Evolutionary conservation across 75 land plant genomes (phyloP).

Genomic region (Pinus albicaulis): DNA sequence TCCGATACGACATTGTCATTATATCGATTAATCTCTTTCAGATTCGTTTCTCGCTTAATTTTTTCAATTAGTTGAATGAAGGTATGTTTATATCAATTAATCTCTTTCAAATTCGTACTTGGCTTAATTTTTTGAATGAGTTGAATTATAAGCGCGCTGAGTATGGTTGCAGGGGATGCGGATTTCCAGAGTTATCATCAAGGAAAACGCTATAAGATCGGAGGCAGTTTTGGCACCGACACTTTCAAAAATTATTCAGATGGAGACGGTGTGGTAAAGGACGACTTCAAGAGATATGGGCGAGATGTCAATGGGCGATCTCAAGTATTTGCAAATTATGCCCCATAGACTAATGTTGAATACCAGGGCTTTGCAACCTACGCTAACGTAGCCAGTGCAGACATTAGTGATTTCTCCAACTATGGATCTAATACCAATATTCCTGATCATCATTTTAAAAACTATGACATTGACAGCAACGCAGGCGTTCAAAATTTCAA

Average conservation of each 20-base stretch:
- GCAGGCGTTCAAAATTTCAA: slow-evolving; percentile 14
- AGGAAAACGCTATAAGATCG: slow-evolving; percentile 11
- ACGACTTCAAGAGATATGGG: slow-evolving; percentile 52
- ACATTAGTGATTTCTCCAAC: slow-evolving; percentile 26
- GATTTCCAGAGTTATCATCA: slow-evolving; percentile 24
- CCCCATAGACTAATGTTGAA: slow-evolving; percentile 28
- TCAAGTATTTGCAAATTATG: slow-evolving; percentile 36
- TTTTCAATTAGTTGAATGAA: too few species aligned
- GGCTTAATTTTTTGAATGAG: too few species aligned
- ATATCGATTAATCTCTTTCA: too few species aligned
- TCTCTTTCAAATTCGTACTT: too few species aligned
- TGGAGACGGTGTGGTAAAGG: slow-evolving; percentile 17
- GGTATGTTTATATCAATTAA: too few species aligned
- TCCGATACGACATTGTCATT: too few species aligned
- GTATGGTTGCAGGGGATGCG: too few species aligned
- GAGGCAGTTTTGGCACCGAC: slow-evolving; percentile 11
- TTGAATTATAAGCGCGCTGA: too few species aligned
- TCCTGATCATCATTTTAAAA: slow-evolving; percentile 19
- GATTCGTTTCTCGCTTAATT: too few species aligned
- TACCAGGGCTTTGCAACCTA: slow-evolving; percentile 40
- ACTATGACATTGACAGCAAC: slow-evolving; percentile 26
- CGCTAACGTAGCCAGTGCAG: slow-evolving; percentile 20
- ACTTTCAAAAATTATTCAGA: slow-evolving; percentile 48
- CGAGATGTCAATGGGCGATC: slow-evolving; percentile 23
- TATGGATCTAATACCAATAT: slow-evolving; percentile 23